Evolutionary conservation across 495 filamentous ascomycete species (phyloP), one percentile per base, ranked within the genome.

Genomic region (Amorphotheca resinae): DNA sequence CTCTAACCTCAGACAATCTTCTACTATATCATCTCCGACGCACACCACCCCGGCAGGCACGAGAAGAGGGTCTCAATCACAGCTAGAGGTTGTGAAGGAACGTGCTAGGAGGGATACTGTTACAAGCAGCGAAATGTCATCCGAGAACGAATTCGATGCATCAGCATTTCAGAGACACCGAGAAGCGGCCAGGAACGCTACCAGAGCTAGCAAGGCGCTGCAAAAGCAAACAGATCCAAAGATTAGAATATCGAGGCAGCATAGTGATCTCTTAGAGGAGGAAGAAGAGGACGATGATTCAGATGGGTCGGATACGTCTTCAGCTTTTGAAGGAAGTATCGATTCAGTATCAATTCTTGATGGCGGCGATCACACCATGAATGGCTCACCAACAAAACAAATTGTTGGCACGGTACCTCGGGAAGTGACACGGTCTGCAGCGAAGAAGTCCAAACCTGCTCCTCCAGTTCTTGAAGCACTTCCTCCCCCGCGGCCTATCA

Each of bases 101-200:
- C 69, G 86, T 2, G 73, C 79, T 2, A 73, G 87, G 37, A 67
- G 86, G 47, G 87, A 93, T 57, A 95, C 87, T 0, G 80, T 84
- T 7, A 93, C 87, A 1, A 93, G 87, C 59, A 93, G 85, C 58
- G 87, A 95, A 40, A 72, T 95, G 48, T 93, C 86, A 1, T 93
- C 87, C 0, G 87, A 93, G 49, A 88, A 89, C 53, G 87, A 91
- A 46, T 67, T 87, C 30, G 84, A 87, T 31, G 64, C 77, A 1
- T 76, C 77, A 9, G 66, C 71, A 3, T 82, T 78, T 38, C 65
- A 81, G 61, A 61, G 68, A 62, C 53, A 76, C 60, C 40, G 44
- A 30, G 50, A 52, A 9, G 50, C 53, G n/a, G 20, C 46, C 4
- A 52, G 34, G 49, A 78, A 70, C 21, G 49, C 53, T 33, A 17